Base-by-base conservation (phyloP, 495 filamentous ascomycete species). In the Penicillium tannophilum region DNA sequence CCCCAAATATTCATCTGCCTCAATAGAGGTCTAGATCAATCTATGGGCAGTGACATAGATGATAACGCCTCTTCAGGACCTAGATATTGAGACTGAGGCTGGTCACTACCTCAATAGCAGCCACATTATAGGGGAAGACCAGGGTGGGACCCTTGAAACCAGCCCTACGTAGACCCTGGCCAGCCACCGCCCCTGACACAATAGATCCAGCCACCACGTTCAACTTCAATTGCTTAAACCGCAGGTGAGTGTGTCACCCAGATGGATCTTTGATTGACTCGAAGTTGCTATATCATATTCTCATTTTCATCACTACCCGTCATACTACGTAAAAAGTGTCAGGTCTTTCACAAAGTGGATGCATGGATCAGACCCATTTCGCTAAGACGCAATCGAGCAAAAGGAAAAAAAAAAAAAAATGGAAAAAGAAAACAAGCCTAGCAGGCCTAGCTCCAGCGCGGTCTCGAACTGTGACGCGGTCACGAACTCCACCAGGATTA, bases 401-500 rank as follows among this genome's bases (percentile, higher is more conserved):
- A 16, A n/a, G 10, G 17, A 17, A 17, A 31, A 9, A 28, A 19
- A 33, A 47, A 28, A 47, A 24, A 26, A 47, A 45, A 47, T 20
- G 12, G 8, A 7, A 47, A 31, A 30, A 17, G 23, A 49, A 16
- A 31, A 16, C 1, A 23, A 33, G 14, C 1, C 46, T 46, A 11
- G 43, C 26, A 3, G 4, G 14, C 3, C 6, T 49, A 49, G 46
- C 7, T 49, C 46, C 26, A 49, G 26, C 30, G 4, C 16, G 26
- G 26, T 31, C 26, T 31, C 16, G 46, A 28, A 49, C 16, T 49
- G 46, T 49, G 46, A 49, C 46, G 46, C 46, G 46, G 46, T 30
- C 46, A 31, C 1, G 16, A 31, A 31, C 23, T 30, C 24, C 23
- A 49, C 46, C 12, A 12, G 33, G 33, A 36, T 36, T 14, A 49